A percentile compares a stretch with the other conserved stretches of the same genome.
Conservation (phyloP, 129 eudicot genomes). For the Ambrosia artemisiifolia region DNA sequence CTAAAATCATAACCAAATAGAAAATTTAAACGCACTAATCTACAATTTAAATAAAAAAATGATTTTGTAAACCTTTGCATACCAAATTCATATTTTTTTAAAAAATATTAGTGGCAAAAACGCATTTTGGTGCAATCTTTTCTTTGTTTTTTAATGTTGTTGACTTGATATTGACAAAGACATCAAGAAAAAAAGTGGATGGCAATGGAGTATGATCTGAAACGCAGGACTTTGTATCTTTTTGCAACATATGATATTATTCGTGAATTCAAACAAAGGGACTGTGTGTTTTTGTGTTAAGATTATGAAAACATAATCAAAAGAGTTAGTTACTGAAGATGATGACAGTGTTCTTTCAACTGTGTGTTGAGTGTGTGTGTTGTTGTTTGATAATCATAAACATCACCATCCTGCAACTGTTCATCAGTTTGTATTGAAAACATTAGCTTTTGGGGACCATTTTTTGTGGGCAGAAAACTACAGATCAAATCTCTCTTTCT, state of each 20-base stretch:
- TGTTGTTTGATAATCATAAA: slow-evolving; percentile 11
- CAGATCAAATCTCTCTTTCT: slow-evolving; percentile 23
- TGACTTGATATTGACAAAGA: slow-evolving; percentile 28
- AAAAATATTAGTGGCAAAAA: slow-evolving; percentile 9
- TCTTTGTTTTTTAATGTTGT: slow-evolving; percentile 2
- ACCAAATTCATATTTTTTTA: too few relatives aligned
- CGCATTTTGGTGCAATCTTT: slow-evolving; percentile 21
- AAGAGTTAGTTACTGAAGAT: slow-evolving; percentile 7
- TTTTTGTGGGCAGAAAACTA: slow-evolving; percentile 22
- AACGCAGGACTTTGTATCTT: not conserved
- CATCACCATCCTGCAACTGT: slow-evolving; percentile 31
- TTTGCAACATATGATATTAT: slow-evolving; percentile 2
- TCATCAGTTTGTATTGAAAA: not conserved
- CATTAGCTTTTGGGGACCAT: slow-evolving; percentile 25
- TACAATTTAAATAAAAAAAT: not conserved
- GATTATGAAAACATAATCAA: not conserved
- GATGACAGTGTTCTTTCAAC: not conserved
- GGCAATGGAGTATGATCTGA: slow-evolving; percentile 8
- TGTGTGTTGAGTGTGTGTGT: not conserved
- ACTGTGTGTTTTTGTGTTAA: not conserved
- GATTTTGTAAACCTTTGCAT: not conserved
- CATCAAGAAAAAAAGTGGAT: slow-evolving; percentile 11
- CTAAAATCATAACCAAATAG: not conserved
- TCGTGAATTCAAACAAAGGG: not conserved
- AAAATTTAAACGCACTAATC: not conserved